A percentile compares a stretch with the other conserved stretches of the same genome.
These are phyloP conservation scores for Pyrrhoderma lamaoense DNA, from an alignment of 1,284 basidiomycete genomes.

Conservation along the genomic window DNA sequence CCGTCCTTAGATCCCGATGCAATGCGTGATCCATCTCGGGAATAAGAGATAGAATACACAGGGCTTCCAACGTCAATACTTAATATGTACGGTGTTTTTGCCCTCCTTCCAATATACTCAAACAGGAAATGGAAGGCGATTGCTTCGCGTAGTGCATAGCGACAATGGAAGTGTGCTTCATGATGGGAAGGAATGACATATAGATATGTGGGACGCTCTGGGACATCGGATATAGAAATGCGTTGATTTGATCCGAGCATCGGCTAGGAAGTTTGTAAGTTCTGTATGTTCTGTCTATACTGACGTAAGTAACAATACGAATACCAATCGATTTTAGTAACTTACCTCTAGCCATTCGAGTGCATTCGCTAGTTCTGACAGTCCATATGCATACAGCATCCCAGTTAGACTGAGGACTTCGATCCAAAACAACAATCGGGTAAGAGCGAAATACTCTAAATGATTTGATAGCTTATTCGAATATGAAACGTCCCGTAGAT, in stretches of 20 bases:
- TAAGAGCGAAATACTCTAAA: not conserved
- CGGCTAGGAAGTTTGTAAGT: not conserved
- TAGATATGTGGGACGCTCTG: not conserved
- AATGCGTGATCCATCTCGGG: not conserved
- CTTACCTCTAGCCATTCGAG: not conserved
- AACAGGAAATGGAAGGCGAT: not conserved
- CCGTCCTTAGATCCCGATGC: not conserved
- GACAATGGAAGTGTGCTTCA: not conserved
- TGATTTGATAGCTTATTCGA: not conserved
- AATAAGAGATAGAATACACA: not conserved
- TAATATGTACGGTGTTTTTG: not conserved
- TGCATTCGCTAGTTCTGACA: not conserved
- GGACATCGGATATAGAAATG: not conserved
- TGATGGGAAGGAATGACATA: not conserved
- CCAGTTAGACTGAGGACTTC: slow-evolving; percentile 1
- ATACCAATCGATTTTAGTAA: not conserved
- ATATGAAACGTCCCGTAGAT: slow-evolving; percentile 5
- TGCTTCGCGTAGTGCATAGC: not conserved
- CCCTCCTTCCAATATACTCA: not conserved
- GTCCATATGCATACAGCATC: not conserved
- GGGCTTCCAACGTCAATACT: not conserved
- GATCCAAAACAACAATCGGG: slow-evolving; percentile 1
- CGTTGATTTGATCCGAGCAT: not conserved
- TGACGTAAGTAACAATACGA: not conserved
- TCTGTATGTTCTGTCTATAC: not conserved